Conservation (phyloP, 176 grass and related monocot genomes). For the Pontederia paniculata region DNA sequence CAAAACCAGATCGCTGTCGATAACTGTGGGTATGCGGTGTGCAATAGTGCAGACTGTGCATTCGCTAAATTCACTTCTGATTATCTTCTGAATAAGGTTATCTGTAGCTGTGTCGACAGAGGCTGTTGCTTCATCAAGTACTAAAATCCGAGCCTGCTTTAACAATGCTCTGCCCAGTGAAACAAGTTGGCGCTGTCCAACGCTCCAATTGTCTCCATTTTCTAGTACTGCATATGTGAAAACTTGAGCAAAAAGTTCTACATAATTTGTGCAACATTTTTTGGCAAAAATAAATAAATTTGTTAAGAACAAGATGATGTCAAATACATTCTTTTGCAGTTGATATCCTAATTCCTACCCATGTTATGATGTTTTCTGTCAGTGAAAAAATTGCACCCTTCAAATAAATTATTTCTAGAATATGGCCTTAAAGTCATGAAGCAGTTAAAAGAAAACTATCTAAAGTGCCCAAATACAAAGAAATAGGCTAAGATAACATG, state of each 20-base stretch:
- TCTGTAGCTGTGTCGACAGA: slow-evolving; percentile 98
- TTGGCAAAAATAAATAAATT: too few relatives aligned
- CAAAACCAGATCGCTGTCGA: slow-evolving; percentile 94
- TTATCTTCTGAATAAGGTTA: slow-evolving; percentile 96
- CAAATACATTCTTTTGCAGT: too few relatives aligned
- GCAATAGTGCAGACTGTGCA: slow-evolving; percentile 97
- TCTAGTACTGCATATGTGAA: slow-evolving; percentile 55
- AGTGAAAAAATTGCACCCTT: too few relatives aligned
- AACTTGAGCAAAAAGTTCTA: neutral
- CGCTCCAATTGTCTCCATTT: slow-evolving; percentile 99
- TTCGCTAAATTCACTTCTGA: slow-evolving; percentile 76
- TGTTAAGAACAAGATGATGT: too few relatives aligned
- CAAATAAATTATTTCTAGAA: too few relatives aligned
- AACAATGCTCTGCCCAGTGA: slow-evolving; percentile 78
- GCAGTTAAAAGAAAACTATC: too few relatives aligned
- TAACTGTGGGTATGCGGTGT: slow-evolving; percentile 92
- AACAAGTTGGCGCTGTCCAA: slow-evolving; percentile 91
- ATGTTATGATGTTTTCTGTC: too few relatives aligned
- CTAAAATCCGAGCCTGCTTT: slow-evolving; percentile 84
- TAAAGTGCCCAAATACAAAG: too few relatives aligned
- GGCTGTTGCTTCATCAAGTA: slow-evolving; percentile 95
- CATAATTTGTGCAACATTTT: too few relatives aligned
- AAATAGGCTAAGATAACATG: too few relatives aligned
- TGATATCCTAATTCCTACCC: too few relatives aligned
- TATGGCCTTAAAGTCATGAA: too few relatives aligned